A percentile compares a stretch with the other conserved stretches of the same genome.
phyloP scores from a whole-genome alignment of 2,329 filamentous ascomycete genomes.

The Triangularia setosa region DNA sequence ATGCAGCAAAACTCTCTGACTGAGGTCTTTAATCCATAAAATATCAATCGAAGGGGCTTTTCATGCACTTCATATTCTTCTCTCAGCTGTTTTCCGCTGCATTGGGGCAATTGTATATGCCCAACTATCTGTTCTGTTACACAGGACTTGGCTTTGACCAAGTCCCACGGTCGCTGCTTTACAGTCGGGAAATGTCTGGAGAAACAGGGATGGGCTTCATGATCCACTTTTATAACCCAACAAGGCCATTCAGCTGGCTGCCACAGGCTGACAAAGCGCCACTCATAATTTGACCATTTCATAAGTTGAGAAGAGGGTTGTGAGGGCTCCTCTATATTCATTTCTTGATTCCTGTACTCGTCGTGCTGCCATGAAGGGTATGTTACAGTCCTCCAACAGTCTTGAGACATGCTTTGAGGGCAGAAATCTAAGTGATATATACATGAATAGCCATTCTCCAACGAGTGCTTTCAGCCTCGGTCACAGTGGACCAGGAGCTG shows the following conservation, averaged over 20 bases:
- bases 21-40: neutral
- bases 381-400: neutral
- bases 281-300: neutral
- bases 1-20: neutral
- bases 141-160: neutral
- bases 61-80: neutral
- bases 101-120: neutral
- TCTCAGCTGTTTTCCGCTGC: neutral
- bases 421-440: neutral
- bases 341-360: no score
- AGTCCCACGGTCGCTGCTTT: neutral
- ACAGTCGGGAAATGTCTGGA: neutral
- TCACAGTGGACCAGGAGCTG: slow-evolving; percentile 86
- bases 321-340: no score
- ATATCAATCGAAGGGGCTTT: neutral
- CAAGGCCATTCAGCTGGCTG: neutral
- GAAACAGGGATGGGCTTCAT: neutral
- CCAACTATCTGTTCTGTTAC: neutral
- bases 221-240: neutral
- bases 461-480: slow-evolving; percentile 89
- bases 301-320: neutral
- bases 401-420: neutral
- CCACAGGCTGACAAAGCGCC: neutral
- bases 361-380: slow-evolving; percentile 17
- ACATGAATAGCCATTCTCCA: slow-evolving; percentile 72